These are phyloP conservation scores for Myriosclerotinia duriaeana DNA, from an alignment of 2,329 filamentous ascomycete genomes.

Conservation along the genomic window DNA sequence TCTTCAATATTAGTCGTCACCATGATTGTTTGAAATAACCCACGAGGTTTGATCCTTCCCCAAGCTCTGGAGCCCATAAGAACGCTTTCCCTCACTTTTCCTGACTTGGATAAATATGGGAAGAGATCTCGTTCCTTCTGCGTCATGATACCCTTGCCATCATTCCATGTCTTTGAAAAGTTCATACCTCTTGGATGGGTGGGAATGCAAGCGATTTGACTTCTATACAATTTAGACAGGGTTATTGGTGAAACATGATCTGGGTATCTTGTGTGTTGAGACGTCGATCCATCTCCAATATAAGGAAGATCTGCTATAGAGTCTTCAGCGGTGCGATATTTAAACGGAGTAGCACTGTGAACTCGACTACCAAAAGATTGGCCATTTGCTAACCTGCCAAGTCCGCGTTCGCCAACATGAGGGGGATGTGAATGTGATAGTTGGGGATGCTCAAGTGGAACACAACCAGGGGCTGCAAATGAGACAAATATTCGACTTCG, in stretches of 20 bases:
- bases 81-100: constrained; percentile 28
- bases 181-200: constrained; percentile 55
- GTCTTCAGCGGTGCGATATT: constrained; percentile 53
- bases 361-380: constrained; percentile 57
- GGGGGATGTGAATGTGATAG: constrained; percentile 63
- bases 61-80: constrained; percentile 44
- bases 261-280: constrained; percentile 63
- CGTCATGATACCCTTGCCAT: constrained; percentile 43
- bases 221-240: constrained; percentile 37
- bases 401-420: constrained; percentile 37
- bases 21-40: constrained; percentile 62
- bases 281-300: constrained; percentile 60
- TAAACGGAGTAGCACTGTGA: constrained; percentile 57
- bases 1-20: constrained; percentile 55
- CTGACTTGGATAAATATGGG: constrained; percentile 36
- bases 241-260: constrained; percentile 58
- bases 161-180: constrained; percentile 49
- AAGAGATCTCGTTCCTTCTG: constrained; percentile 46
- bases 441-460: constrained; percentile 54
- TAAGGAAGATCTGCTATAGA: constrained; percentile 60
- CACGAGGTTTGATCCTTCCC: constrained; percentile 52
- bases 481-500: constrained; percentile 69
- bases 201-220: constrained; percentile 59
- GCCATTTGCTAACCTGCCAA: constrained; percentile 62
- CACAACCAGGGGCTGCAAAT: constrained; percentile 66